These are phyloP conservation scores for Eutypa lata DNA, from an alignment of 2,329 filamentous ascomycete species.

Conservation along the genomic window DNA sequence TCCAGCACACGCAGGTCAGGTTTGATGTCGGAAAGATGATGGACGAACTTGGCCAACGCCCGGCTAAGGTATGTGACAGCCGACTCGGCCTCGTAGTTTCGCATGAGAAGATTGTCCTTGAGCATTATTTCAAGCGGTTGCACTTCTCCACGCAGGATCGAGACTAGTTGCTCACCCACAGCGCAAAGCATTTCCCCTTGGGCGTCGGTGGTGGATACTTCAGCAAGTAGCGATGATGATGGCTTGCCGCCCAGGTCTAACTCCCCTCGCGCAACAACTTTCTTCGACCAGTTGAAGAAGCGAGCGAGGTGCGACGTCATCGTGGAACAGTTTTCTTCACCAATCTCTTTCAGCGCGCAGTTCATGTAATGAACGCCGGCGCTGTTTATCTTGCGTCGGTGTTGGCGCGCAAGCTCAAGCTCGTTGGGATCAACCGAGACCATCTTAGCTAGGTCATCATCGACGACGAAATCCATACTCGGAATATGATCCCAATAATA, in stretches of 20 bases:
- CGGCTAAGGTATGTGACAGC: slow-evolving; percentile 6
- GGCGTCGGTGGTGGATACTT: slow-evolving; percentile 9
- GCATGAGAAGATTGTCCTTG: slow-evolving; percentile 20
- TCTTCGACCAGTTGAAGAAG: slow-evolving; percentile 11
- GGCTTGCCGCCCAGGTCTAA: slow-evolving; percentile 7
- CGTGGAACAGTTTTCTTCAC: no score
- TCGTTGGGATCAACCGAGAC: no score
- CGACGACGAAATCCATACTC: no score
- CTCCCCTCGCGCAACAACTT: slow-evolving; percentile 17
- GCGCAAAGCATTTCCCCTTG: slow-evolving; percentile 20
- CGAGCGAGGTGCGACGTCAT: no score
- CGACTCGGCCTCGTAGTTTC: slow-evolving; percentile 12
- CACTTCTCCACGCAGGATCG: slow-evolving; percentile 20
- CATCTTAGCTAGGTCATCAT: no score
- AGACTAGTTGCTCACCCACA: slow-evolving; percentile 18
- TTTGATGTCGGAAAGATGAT: slow-evolving; percentile 14
- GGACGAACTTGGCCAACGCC: slow-evolving; percentile 8
- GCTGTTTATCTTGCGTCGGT: no score
- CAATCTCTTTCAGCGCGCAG: no score
- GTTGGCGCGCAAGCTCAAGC: no score
- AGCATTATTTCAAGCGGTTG: slow-evolving; percentile 27
- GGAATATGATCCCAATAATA: no score
- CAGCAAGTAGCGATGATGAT: slow-evolving; percentile 3
- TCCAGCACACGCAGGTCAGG: slow-evolving; percentile 18
- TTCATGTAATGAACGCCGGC: no score